phyloP scores from a whole-genome alignment of 176 grass and related monocot species.

The Melocanna baccifera region DNA sequence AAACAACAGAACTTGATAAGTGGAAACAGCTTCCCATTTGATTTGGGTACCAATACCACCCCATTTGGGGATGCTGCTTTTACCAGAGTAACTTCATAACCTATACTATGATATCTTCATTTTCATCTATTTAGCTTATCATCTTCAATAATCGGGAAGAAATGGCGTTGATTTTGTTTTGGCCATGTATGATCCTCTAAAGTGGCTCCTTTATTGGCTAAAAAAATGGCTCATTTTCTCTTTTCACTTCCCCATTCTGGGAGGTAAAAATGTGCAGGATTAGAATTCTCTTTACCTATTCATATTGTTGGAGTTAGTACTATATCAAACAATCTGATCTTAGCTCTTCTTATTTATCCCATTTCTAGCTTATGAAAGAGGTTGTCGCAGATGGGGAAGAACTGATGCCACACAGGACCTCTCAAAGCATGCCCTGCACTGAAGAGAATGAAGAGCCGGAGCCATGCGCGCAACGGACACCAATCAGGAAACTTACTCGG shows the following conservation, averaged over 20 bases:
- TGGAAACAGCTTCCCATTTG: neutral
- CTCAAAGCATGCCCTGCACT: neutral
- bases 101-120: neutral
- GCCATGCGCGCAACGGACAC: slow-evolving; percentile 33
- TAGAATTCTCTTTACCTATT: neutral
- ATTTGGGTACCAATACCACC: neutral
- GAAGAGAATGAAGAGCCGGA: neutral
- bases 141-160: neutral
- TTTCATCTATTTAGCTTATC: neutral
- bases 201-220: neutral
- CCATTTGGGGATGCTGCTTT: neutral
- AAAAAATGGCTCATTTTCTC: neutral
- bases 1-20: neutral
- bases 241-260: neutral
- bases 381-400: slow-evolving; percentile 46
- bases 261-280: neutral
- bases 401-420: slow-evolving; percentile 61
- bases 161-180: neutral
- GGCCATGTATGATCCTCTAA: neutral
- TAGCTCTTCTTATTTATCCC: neutral
- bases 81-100: neutral
- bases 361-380: slow-evolving; percentile 67
- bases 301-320: neutral
- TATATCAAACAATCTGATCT: neutral
- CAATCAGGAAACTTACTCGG: slow-evolving; percentile 63